Conservation (phyloP, 495 filamentous ascomycete species). For the Penicillium canariense region DNA sequence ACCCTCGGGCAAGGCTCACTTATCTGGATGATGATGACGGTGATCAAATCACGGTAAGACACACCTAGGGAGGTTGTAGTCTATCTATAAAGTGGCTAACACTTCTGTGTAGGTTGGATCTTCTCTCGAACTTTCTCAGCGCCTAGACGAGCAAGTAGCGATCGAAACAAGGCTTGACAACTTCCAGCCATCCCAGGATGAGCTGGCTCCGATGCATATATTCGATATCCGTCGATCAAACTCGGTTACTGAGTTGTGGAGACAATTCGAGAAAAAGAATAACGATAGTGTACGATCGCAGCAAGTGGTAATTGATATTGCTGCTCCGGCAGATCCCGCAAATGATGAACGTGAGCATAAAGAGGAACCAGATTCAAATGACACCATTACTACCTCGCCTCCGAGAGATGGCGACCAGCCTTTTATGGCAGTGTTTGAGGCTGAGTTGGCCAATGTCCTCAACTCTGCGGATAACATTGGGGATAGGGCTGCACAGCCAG, state of each 20-base stretch:
- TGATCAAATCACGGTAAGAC: constrained; percentile 55
- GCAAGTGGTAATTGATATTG: background rate
- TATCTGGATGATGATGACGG: constrained; percentile 59
- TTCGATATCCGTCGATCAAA: constrained; percentile 49
- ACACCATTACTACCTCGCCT: background rate
- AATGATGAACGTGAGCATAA: constrained; percentile 1
- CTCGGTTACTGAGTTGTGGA: constrained; percentile 45
- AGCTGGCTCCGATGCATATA: constrained; percentile 38
- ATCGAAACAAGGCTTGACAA: background rate
- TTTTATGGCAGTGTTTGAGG: constrained; percentile 51
- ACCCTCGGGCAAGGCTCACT: constrained; percentile 51
- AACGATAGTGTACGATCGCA: background rate
- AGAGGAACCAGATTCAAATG: background rate
- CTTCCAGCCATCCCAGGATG: constrained; percentile 13
- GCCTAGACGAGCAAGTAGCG: constrained; percentile 45
- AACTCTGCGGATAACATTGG: constrained; percentile 22
- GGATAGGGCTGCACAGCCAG: constrained; percentile 10
- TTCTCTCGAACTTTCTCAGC: constrained; percentile 49
- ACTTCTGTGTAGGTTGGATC: constrained; percentile 44
- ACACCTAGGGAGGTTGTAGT: background rate
- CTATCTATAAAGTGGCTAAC: constrained; percentile 9
- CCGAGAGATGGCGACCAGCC: constrained; percentile 25
- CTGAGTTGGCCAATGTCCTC: constrained; percentile 49
- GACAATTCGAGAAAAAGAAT: constrained; percentile 25
- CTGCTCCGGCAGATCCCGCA: background rate